Conservation (phyloP, 2,329 filamentous ascomycete species). For the Ceratocystis papillata region DNA sequence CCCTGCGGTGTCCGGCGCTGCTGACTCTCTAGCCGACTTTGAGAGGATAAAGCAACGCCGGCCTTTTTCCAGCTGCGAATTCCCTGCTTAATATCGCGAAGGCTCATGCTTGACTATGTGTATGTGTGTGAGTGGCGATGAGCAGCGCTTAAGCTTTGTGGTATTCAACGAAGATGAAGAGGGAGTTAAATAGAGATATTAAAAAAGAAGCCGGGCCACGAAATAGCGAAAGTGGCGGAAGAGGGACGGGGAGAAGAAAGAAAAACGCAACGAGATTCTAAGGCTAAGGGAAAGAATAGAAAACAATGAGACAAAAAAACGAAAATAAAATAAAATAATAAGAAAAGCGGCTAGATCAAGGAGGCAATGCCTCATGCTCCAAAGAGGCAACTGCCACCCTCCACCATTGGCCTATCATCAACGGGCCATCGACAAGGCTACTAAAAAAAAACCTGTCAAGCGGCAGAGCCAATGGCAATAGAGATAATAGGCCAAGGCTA, state of each 20-base stretch:
- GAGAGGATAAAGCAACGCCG: neutral
- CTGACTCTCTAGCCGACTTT: neutral
- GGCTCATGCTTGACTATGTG: neutral
- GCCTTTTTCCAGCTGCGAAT: slow-evolving; percentile 4
- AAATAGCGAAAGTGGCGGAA: neutral
- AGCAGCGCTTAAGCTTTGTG: neutral
- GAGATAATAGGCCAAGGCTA: neutral
- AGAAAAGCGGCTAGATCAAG: slow-evolving; percentile 8
- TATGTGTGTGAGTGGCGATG: neutral
- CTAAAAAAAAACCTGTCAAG: neutral
- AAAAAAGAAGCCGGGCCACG: neutral
- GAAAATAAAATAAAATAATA: slow-evolving; percentile 14
- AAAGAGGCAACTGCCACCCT: slow-evolving; percentile 2
- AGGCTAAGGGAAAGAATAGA: neutral
- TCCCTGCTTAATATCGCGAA: neutral
- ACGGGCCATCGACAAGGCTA: neutral
- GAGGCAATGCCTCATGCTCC: slow-evolving; percentile 3
- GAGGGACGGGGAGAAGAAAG: neutral
- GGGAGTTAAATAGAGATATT: neutral
- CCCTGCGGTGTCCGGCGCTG: neutral
- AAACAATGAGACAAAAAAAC: neutral
- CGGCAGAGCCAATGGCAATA: neutral
- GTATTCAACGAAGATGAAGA: neutral
- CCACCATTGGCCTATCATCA: neutral
- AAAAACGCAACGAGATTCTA: neutral